Evolutionary conservation across 768 basidiomycete species (phyloP), one percentile per base, ranked within the genome.

Genomic region (Mycena filopes): DNA sequence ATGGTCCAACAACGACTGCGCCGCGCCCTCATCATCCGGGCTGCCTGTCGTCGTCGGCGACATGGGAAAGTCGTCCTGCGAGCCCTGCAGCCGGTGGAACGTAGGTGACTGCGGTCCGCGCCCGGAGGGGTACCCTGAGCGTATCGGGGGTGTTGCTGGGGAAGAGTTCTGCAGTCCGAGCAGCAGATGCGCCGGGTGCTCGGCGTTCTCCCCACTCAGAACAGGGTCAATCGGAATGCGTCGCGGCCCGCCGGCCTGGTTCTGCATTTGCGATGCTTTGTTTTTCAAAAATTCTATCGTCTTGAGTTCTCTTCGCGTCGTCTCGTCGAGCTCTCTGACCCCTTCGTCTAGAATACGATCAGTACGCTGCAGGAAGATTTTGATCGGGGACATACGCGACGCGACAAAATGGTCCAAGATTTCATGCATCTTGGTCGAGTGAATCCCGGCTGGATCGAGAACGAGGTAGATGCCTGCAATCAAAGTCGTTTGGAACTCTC

Each of bases 401-500:
- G 86, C 82, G 66, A 95, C 81, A 76, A 94, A 96, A 4, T 82
- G 85, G 63, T 95, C 93, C 68, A 96, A 77, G 50, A 96, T 92
- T 42, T 84, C 80, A 71, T 92, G 91, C 93, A 96, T 94, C 45
- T 81, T 83, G 6, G 79, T 82, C 6, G 89, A 87, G 70, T 92
- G 84, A 67, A 83, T 80, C 4, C 93, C 93, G 40, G 81, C 87
- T 2, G 92, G 94, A 66, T 95, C 87, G 29, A 95, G 80, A 54
- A 93, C 88, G 54, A 95, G 86, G 73, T 94, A 94, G 55, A 96
- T 94, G 26, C 68, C 68, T 92, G 66, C 91, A 57, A 95, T 91
- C 93, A 96, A 93, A 12, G 92, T 91, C 11, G 92, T 90, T 75
- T 94, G 93, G 77, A 95, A 95, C 71, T 94, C 93, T 60, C 93